These are phyloP conservation scores for Prunus campanulata DNA, from an alignment of 306 rosid species.

Conservation along the genomic window DNA sequence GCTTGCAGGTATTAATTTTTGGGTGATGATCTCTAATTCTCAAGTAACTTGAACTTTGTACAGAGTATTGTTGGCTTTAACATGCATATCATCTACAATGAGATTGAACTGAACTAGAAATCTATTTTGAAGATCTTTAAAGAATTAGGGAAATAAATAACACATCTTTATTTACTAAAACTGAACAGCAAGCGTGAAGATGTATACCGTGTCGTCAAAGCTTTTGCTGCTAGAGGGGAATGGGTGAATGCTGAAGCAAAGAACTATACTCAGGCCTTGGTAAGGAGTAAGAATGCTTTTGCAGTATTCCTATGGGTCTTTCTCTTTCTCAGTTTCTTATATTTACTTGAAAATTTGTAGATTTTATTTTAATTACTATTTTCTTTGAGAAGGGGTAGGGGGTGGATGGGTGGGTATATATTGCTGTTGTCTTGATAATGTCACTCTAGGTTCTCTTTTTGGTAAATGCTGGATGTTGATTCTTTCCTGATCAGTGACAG, in stretches of 20 bases:
- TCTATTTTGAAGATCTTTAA: neutral
- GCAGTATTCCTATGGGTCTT: neutral
- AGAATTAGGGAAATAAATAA: conserved; percentile 28
- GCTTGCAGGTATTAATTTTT: conserved; percentile 62
- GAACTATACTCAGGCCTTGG: conserved; percentile 65
- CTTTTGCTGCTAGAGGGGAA: conserved; percentile 64
- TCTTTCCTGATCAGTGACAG: conserved; percentile 92
- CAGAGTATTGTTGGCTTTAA: neutral
- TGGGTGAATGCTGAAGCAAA: conserved; percentile 75
- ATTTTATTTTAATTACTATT: too few species aligned
- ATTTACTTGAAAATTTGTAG: neutral
- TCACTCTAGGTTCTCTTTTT: neutral
- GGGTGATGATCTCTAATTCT: conserved; percentile 2
- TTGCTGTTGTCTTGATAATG: neutral
- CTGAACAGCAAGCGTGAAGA: conserved; percentile 82
- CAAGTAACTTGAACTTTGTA: neutral
- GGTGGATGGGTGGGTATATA: neutral
- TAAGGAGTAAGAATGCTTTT: conserved; percentile 31
- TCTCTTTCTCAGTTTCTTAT: neutral
- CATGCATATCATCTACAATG: neutral
- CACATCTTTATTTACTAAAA: conserved; percentile 26
- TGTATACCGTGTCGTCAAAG: conserved; percentile 73
- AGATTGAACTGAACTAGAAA: neutral
- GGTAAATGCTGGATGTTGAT: conserved; percentile 53
- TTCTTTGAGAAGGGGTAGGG: too few species aligned